phyloP scores from a whole-genome alignment of 768 basidiomycete genomes.

The Pleurotus ostreatus region DNA sequence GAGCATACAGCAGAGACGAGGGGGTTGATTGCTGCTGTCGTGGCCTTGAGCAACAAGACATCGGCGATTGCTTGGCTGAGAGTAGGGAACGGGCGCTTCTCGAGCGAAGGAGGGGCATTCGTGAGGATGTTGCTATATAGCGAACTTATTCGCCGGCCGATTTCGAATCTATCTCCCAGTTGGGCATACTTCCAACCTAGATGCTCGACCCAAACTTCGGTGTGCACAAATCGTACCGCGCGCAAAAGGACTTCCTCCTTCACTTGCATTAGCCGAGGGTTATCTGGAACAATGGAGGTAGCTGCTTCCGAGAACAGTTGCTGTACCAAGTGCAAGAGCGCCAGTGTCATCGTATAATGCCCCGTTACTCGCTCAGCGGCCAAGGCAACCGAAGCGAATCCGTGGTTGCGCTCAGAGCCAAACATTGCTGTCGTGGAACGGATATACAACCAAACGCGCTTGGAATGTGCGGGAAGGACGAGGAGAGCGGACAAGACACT shows the following conservation, averaged over 20 bases:
- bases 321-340: conserved; percentile 72
- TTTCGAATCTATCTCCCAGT: conserved; percentile 80
- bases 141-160: conserved; percentile 61
- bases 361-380: conserved; percentile 68
- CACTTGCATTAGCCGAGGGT: conserved; percentile 59
- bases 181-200: conserved; percentile 82
- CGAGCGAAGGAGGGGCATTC: conserved; percentile 50
- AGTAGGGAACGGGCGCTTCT: conserved; percentile 53
- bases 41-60: conserved; percentile 68
- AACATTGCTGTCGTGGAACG: conserved; percentile 78
- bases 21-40: conserved; percentile 78
- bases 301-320: conserved; percentile 74
- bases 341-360: conserved; percentile 78
- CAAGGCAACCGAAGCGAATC: conserved; percentile 63
- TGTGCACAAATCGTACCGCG: conserved; percentile 74
- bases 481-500: conserved; percentile 77
- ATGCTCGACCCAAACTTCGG: conserved; percentile 87
- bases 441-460: conserved; percentile 84
- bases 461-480: conserved; percentile 69
- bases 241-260: conserved; percentile 84
- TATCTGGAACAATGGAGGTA: conserved; percentile 47
- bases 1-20: conserved; percentile 67
- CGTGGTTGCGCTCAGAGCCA: conserved; percentile 52
- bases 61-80: conserved; percentile 67
- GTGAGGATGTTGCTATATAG: conserved; percentile 68